Base-by-base conservation (phyloP, 106 monocot species). In the Chionographis japonica region DNA sequence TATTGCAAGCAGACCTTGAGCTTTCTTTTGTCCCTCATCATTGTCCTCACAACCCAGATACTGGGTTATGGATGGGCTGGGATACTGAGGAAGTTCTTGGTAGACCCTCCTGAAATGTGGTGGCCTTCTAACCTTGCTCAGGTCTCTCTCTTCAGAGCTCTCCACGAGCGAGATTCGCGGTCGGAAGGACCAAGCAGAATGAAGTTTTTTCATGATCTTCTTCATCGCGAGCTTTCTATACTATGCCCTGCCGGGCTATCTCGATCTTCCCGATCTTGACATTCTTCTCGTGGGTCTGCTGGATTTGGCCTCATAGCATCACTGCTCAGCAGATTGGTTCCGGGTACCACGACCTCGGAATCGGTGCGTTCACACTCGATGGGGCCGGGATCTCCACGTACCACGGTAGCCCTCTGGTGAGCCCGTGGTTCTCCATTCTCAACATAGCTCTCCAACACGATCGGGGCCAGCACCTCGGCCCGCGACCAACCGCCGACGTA, bases 251-350 rank as follows among this genome's bases (percentile, higher is more conserved):
- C n/a, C n/a, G n/a, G n/a, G n/a, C n/a, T n/a, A n/a, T n/a, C n/a
- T n/a, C n/a, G n/a, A n/a, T 89, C 43, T 80, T 89, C 74, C 82
- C 85, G 27, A 77, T 89, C 51, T 50, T 89, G 7, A 65, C 89
- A 13, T 89, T 79, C 82, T 79, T 89, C 74, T 89, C 89, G 2
- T 89, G 89, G 89, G 79, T 89, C 1, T 89, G 89, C 6, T 89
- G 82, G 82, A 77, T 58, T 20, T 89, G 78, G 77, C 89, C 89
- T 14, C 58, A 58, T 36, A 82, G 74, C 64, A 76, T 89, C 65
- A 77, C 81, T 13, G 82, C 89, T 20, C 89, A 89, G 58, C 89
- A 89, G 61, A 74, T 89, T 2, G 89, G 89, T 0, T 89, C 89
- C 17, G 85, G 82, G 6, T 74, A 79, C 52, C 72, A 81, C 9